Evolutionary conservation across 352 stramenopile species (phyloP).

Genomic region (Elongisporangium senticosum): DNA sequence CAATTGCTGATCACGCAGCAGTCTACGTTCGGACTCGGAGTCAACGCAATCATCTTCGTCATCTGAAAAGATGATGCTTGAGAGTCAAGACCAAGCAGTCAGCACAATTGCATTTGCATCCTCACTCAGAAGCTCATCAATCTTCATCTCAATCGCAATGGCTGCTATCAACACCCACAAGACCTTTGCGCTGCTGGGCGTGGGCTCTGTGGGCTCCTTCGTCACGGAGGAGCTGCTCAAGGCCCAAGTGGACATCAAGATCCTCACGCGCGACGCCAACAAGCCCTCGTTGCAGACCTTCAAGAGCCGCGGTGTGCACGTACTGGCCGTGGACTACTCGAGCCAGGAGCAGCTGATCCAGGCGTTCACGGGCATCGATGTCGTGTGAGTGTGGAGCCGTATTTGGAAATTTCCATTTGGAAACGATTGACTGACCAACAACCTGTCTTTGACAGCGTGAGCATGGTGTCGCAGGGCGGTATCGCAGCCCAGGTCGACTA

Average conservation of each 20-base stretch:
- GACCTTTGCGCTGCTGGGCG: constrained; percentile 20
- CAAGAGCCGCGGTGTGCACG: constrained; percentile 16
- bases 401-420: no score
- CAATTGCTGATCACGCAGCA: no score
- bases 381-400: no score
- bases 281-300: constrained; percentile 16
- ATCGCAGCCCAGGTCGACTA: constrained; percentile 10
- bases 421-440: no score
- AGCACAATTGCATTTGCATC: no score
- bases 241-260: constrained; percentile 12
- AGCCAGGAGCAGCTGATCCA: constrained; percentile 14
- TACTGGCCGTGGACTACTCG: constrained; percentile 16
- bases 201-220: constrained; percentile 16
- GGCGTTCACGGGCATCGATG: constrained; percentile 12
- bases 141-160: no score
- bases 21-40: no score
- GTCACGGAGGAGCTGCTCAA: constrained; percentile 22
- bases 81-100: no score
- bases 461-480: constrained; percentile 7
- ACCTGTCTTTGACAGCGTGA: background rate
- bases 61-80: no score
- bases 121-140: no score
- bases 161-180: constrained; percentile 1
- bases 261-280: constrained; percentile 19
- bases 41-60: no score